These are phyloP conservation scores for Mesotaenium endlicherianum DNA, from an alignment of 139 green algal species.

Conservation along the genomic window DNA sequence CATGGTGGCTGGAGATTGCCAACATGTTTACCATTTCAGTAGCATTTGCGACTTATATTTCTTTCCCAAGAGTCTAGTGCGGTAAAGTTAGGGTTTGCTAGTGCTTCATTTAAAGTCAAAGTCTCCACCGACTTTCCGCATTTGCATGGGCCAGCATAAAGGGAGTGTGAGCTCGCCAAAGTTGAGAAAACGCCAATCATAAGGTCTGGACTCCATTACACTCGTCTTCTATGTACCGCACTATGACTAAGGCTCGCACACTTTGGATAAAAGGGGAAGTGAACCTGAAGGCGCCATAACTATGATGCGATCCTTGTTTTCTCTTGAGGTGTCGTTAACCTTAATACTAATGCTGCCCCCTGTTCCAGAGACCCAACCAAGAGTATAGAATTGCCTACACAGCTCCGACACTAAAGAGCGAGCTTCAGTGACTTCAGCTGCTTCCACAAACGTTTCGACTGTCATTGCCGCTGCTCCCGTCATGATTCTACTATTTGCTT, in stretches of 20 bases:
- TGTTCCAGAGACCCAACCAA: slow-evolving; percentile 46
- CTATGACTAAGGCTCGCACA: neutral
- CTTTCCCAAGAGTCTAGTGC: no score
- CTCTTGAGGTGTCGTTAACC: neutral
- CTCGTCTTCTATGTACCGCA: neutral
- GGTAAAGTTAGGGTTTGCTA: no score
- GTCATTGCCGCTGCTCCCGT: no score
- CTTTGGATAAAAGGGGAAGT: neutral
- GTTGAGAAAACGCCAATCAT: neutral
- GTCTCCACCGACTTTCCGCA: neutral
- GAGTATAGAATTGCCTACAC: slow-evolving; percentile 46
- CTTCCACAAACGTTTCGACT: no score
- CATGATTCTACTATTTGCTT: no score
- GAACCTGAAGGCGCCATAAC: slow-evolving; percentile 45
- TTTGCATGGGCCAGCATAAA: neutral
- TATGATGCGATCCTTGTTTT: slow-evolving; percentile 29
- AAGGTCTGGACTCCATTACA: neutral
- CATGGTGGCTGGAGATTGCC: no score
- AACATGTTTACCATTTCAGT: no score
- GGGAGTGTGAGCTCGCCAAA: neutral
- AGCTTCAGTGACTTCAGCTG: slow-evolving; percentile 2
- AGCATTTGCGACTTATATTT: no score
- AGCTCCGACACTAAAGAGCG: slow-evolving; percentile 39
- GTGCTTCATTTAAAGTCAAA: neutral
- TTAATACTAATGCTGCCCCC: slow-evolving; percentile 20